A percentile compares a stretch with the other conserved stretches of the same genome.
phyloP scores from a whole-genome alignment of 108 stramenopile species.

The Fragilaria crotonensis region DNA sequence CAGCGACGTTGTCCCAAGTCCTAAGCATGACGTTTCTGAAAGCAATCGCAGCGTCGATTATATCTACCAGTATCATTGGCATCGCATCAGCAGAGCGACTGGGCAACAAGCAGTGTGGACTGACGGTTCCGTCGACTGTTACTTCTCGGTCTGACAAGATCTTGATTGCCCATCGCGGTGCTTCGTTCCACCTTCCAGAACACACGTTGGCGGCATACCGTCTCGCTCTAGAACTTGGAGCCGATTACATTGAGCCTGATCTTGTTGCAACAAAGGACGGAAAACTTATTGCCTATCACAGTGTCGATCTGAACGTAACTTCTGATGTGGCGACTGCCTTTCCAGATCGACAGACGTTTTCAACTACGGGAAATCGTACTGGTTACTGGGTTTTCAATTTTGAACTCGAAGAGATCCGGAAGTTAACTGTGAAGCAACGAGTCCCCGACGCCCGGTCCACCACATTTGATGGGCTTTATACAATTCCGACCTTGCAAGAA shows the following conservation, averaged over 20 bases:
- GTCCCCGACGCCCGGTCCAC: conserved; percentile 27
- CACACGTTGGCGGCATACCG: conserved; percentile 68
- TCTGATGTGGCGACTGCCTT: conserved; percentile 53
- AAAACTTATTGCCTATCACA: conserved; percentile 52
- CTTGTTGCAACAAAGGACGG: conserved; percentile 51
- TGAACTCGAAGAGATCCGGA: conserved; percentile 49
- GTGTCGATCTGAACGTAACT: conserved; percentile 54
- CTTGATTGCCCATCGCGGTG: conserved; percentile 64
- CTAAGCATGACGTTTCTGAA: too few relatives aligned
- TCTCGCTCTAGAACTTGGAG: conserved; percentile 70
- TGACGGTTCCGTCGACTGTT: not conserved
- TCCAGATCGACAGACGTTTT: conserved; percentile 22
- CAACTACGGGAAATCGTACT: conserved; percentile 6
- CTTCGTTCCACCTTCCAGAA: conserved; percentile 69
- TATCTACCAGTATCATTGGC: too few relatives aligned
- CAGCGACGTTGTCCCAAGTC: too few relatives aligned
- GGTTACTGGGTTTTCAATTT: conserved; percentile 68
- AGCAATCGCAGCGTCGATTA: too few relatives aligned
- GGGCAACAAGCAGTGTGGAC: not conserved
- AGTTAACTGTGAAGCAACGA: conserved; percentile 38
- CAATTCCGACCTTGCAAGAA: conserved; percentile 53
- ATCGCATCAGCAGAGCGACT: too few relatives aligned
- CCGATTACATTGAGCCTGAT: conserved; percentile 81
- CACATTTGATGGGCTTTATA: conserved; percentile 42
- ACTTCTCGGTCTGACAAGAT: conserved; percentile 11